Evolutionary conservation across 2,329 filamentous ascomycete genomes (phyloP), one percentile per base, ranked within the genome.

Genomic region (Huntiella omanensis): DNA sequence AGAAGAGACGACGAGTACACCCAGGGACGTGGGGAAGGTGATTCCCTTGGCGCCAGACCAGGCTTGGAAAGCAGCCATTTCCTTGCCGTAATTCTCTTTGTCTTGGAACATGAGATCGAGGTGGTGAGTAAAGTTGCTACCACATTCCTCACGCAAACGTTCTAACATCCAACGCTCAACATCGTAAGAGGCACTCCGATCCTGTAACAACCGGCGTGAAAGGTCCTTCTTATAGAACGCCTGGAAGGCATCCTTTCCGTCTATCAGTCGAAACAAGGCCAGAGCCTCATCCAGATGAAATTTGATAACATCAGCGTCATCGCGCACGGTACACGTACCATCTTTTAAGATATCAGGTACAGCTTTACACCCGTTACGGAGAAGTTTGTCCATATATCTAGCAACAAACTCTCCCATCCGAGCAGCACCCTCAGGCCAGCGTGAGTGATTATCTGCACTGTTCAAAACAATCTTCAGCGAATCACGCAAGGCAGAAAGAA

Each of bases 81-180:
- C 88, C 55, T 96, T 91, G 50, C 82, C 81, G 10, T 83, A 83
- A 15, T 95, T 71, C 58, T 95, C 87, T 60, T 96, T 85, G 57
- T 99, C 91, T 60, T 93, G 94, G 68, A 99, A 98, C 91, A 99
- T 99, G 52, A 88, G 84, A 62, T 99, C 92, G 0, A 99, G 69
- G 56, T 98, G 98, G 58, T 94, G 87, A 0, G 91, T 98, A 59
- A 98, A 96, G 54, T 76, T 83, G 11, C 83, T 81, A 35, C 91
- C 91, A 58, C 91, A 98, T 65, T 98, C 91, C 53, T 78, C 82
- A 63, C 91, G 88, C 22, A 98, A 69, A 53, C 92, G 84, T 19
- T 83, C 71, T 41, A 98, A 71, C 91, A 98, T 98, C 62, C 82
- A 93, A 52, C 87, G 76, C 64, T 98, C 92, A 0, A 91, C 88